Evolutionary conservation across 1,284 basidiomycete species (phyloP), one percentile per base, ranked within the genome.

Genomic region (Ganoderma multipileum): DNA sequence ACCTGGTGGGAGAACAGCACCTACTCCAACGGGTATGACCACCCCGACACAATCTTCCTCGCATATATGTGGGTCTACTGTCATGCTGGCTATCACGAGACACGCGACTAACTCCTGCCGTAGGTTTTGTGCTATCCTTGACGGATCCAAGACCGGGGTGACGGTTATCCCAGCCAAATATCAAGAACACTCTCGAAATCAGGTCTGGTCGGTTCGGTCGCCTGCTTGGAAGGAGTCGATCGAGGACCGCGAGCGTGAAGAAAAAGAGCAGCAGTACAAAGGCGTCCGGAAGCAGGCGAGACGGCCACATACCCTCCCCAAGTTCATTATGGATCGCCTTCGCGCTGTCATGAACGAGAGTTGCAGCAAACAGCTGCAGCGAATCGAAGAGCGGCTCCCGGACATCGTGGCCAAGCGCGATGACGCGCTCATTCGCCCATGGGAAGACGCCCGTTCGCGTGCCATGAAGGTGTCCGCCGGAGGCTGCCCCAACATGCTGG

Each of bases 121-220:
- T 57, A 91, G 89, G 80, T 91, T 91, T 72, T 87, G 86, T 71
- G 84, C 83, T 50, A 80, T 86, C 7, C 82, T 91, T 2, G 90
- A 91, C 72, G 86, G 87, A 0, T 76, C 83, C 8, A 91, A 91
- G 75, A 88, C 86, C n/a, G 89, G 89, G 0, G 79, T 87, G 59
- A 81, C 79, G 1, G 82, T 90, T 36, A 73, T 76, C 8, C 78
- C 76, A 0, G 72, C 79, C 0, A 75, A 80, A 9, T 77, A 81
- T 39, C 68, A 68, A n/a, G 64, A 57, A 7, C 78, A 79, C 58
- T 68, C 52, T 50, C 54, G 33, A 16, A 61, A 68, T 42, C 65
- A 62, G 23, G 65, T 59, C 20, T 71, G 72, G 42, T 61, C 61
- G 0, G n/a, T 47, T 3, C 68, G 70, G 1, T 20, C 38, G 8